Base-by-base conservation (phyloP, 768 basidiomycete genomes). In the Suillus paluster region DNA sequence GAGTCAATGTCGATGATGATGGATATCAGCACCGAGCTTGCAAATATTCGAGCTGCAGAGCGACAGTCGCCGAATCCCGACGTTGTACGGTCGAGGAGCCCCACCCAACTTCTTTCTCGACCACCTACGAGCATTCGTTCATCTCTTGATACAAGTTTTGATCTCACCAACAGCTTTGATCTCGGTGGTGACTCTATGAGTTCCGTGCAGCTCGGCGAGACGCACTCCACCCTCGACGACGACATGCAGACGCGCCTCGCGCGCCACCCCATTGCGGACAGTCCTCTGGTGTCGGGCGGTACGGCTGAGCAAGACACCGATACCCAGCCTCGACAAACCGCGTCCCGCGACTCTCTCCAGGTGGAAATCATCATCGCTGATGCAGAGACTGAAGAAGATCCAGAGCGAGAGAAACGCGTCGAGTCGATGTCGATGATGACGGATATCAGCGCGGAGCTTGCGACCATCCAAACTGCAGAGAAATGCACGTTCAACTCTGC, bases 181-280 rank as follows among this genome's bases (percentile, higher is more conserved):
- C 60, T 69, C 27, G 62, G 73, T 27, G 70, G 77, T 67, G 66
- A 80, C 76, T 82, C 80, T 15, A 71, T 82, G 70, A 80, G 81
- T 10, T 79, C 82, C 54, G 79, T 86, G 30, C 83, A 86, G 66
- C 85, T 87, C n/a, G 82, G 84, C 63, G 89, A 90, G 52, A 89
- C 89, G 84, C 84, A 85, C 63, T 88, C 86, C 63, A 89, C 89
- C 7, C 79, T 91, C 36, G 90, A 91, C 69, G 84, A 84, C 54
- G 82, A 83, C 54, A 79, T 88, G 25, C 80, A 83, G 63, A 75
- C 80, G 60, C 78, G 83, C 44, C 68, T 86, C 57, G 64, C 80
- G 69, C 77, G 74, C 52, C 77, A 80, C 64, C 73, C 77, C 60
- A 83, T 81, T 52, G 68, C 73, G 46, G 79, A 83, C 54, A 83